These are phyloP conservation scores for Boletus tomentosulus DNA, from an alignment of 768 basidiomycete genomes.

Conservation along the genomic window DNA sequence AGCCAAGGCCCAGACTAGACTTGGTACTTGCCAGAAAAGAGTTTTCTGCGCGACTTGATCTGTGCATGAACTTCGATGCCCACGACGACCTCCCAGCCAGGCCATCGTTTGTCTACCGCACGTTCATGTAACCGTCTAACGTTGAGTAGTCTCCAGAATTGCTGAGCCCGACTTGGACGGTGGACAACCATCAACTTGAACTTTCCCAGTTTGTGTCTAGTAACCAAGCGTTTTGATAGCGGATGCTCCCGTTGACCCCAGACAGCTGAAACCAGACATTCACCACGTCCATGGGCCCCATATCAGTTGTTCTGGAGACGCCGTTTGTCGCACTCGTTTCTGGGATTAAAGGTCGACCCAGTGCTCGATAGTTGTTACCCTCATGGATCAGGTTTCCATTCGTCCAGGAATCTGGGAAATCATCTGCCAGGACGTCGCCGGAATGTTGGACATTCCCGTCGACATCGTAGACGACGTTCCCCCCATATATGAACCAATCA, in stretches of 20 bases:
- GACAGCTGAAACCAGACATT: neutral
- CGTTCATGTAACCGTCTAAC: slow-evolving; percentile 7
- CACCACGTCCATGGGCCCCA: neutral
- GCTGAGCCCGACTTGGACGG: slow-evolving; percentile 13
- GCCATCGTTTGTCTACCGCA: slow-evolving; percentile 49
- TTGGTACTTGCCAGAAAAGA: slow-evolving; percentile 67
- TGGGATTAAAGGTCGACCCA: neutral
- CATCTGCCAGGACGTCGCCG: slow-evolving; percentile 15
- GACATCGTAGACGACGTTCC: slow-evolving; percentile 10
- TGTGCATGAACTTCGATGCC: slow-evolving; percentile 97
- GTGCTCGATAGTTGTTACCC: neutral
- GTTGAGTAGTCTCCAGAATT: slow-evolving; percentile 7
- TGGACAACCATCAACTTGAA: slow-evolving; percentile 15
- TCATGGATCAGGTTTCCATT: slow-evolving; percentile 12
- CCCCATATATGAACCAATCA: slow-evolving; percentile 20
- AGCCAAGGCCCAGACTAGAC: neutral
- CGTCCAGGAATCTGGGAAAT: slow-evolving; percentile 23
- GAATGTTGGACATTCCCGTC: neutral
- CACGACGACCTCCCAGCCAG: slow-evolving; percentile 85
- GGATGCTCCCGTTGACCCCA: neutral
- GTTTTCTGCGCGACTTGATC: slow-evolving; percentile 79
- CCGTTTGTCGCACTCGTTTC: neutral
- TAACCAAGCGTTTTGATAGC: neutral
- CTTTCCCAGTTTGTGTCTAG: neutral
- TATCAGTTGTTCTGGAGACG: neutral